phyloP scores from a whole-genome alignment of 1,284 basidiomycete species.

The Macrocybe sp. region DNA sequence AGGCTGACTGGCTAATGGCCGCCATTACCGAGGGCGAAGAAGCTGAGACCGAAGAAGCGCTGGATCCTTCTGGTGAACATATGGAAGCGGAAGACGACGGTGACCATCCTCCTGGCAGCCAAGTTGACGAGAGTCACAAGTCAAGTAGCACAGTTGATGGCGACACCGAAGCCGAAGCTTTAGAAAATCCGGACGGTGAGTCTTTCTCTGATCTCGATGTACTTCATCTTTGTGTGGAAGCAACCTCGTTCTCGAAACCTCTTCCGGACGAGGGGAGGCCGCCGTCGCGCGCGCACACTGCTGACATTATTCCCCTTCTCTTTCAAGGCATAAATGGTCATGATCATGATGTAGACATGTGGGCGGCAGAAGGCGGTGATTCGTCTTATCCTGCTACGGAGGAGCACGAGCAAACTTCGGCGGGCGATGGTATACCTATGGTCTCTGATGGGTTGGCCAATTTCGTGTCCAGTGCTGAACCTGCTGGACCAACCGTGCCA shows the following conservation, averaged over 20 bases:
- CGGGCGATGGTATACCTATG: too few relatives aligned
- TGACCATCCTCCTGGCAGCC: constrained; percentile 40
- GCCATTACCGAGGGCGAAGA: constrained; percentile 68
- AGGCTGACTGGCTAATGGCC: constrained; percentile 81
- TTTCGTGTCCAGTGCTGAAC: too few relatives aligned
- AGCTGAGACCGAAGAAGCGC: constrained; percentile 31
- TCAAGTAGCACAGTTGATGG: constrained; percentile 31
- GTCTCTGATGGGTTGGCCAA: too few relatives aligned
- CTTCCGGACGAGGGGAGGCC: constrained; percentile 24
- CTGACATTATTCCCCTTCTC: constrained; percentile 39
- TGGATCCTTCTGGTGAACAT: constrained; percentile 34
- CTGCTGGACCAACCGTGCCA: too few relatives aligned
- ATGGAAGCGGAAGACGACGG: constrained; percentile 37
- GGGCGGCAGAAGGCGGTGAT: constrained; percentile 26
- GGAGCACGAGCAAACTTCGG: too few relatives aligned
- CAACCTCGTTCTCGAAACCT: constrained; percentile 21
- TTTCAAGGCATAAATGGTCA: constrained; percentile 49
- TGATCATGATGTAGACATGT: constrained; percentile 33
- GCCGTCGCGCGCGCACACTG: constrained; percentile 39
- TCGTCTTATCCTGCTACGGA: background rate
- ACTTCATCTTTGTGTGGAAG: constrained; percentile 32
- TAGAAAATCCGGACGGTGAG: constrained; percentile 31
- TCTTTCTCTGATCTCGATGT: constrained; percentile 28
- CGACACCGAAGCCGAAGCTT: constrained; percentile 3
- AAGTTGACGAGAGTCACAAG: constrained; percentile 36